phyloP scores from a whole-genome alignment of 176 grass and related monocot species.

The Thinopyrum elongatum region DNA sequence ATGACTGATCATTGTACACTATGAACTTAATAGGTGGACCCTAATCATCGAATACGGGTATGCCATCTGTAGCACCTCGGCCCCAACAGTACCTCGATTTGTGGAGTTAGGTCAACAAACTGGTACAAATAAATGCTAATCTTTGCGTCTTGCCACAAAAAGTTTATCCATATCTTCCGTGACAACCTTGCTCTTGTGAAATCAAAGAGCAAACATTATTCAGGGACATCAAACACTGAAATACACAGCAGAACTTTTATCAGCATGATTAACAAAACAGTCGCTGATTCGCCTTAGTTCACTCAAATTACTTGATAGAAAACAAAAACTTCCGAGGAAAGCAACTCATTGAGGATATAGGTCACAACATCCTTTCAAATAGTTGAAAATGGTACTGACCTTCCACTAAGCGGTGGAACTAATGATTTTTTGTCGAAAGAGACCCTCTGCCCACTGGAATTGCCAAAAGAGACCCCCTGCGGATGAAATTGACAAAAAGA shows the following conservation, averaged over 20 bases:
- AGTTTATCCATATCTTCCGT: conserved; percentile 89
- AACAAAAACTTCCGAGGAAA: background rate
- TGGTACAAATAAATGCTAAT: conserved; percentile 33
- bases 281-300: background rate
- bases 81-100: too few species aligned
- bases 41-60: too few species aligned
- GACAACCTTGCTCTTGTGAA: conserved; percentile 86
- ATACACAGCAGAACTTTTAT: too few species aligned
- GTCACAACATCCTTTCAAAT: background rate
- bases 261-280: background rate
- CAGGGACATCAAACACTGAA: background rate
- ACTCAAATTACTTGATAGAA: background rate
- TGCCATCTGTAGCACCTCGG: too few species aligned
- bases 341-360: background rate
- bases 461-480: too few species aligned
- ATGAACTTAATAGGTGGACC: too few species aligned
- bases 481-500: too few species aligned
- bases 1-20: too few species aligned
- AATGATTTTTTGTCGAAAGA: too few species aligned
- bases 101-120: background rate
- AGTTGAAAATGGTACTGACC: conserved; percentile 39
- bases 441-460: too few species aligned
- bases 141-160: conserved; percentile 67
- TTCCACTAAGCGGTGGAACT: conserved; percentile 72
- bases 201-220: conserved; percentile 8